phyloP scores from a whole-genome alignment of 345 rosid species.

The Eucalyptus curtisii region DNA sequence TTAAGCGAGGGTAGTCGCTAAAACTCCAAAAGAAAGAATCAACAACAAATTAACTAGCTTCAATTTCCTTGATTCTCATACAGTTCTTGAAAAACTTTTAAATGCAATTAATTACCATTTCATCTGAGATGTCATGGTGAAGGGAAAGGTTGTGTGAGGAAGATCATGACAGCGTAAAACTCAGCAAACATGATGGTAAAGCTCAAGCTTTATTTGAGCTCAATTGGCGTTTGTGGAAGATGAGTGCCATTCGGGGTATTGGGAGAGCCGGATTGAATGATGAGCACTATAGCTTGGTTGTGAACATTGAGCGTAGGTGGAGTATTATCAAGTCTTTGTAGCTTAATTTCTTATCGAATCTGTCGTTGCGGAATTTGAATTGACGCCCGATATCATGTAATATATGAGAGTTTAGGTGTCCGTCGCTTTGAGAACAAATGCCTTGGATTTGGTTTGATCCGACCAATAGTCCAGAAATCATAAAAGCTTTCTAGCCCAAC shows the following conservation, averaged over 20 bases:
- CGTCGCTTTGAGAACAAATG: background rate
- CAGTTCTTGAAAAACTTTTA: background rate
- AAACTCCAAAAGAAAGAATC: background rate
- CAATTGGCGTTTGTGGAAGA: background rate
- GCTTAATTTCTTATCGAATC: background rate
- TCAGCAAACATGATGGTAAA: background rate
- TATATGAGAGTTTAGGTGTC: background rate
- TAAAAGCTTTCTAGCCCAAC: background rate
- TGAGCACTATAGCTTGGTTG: background rate
- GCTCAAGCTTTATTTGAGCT: background rate
- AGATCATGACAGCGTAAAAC: background rate
- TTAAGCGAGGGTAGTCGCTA: background rate
- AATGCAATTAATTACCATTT: background rate
- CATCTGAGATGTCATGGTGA: background rate
- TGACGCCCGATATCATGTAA: background rate
- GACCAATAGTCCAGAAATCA: background rate
- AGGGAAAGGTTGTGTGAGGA: background rate
- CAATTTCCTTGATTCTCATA: background rate
- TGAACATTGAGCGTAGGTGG: background rate
- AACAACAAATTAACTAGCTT: background rate
- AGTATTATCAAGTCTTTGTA: background rate
- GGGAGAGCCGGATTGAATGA: background rate
- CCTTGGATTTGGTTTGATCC: background rate
- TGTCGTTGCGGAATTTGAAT: background rate
- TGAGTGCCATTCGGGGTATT: rapidly evolving